These are phyloP conservation scores for Apiospora sp. DNA, from an alignment of 2,329 filamentous ascomycete species.

Conservation along the genomic window DNA sequence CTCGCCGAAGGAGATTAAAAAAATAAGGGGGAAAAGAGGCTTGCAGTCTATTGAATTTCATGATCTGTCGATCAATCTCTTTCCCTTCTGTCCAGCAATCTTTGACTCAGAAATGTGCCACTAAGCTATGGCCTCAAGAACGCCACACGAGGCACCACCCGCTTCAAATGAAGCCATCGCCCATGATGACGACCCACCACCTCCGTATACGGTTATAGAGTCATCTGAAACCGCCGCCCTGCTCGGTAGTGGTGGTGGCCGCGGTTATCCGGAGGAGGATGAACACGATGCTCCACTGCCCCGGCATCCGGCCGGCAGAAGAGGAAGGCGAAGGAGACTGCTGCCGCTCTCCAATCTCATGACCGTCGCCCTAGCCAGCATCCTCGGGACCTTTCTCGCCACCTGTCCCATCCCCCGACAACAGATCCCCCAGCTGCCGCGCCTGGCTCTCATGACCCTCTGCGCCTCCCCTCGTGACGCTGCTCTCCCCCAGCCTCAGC, in stretches of 20 bases:
- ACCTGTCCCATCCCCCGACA: constrained; percentile 12
- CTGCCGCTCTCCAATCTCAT: constrained; percentile 14
- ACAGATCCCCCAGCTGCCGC: neutral
- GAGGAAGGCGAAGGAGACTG: neutral
- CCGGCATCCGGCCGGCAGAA: neutral
- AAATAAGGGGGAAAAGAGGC: neutral
- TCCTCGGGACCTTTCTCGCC: constrained; percentile 13
- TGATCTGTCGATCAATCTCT: neutral
- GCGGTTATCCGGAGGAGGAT: neutral
- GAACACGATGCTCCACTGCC: neutral
- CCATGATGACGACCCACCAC: constrained; percentile 12
- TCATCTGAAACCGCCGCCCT: neutral
- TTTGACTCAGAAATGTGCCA: neutral
- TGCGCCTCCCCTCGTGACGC: constrained; percentile 17
- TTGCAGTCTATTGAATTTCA: neutral
- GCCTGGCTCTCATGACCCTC: constrained; percentile 17
- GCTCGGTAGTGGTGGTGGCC: neutral
- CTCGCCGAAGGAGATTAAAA: neutral
- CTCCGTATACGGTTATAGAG: constrained; percentile 7
- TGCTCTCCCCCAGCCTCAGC: neutral
- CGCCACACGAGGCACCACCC: neutral
- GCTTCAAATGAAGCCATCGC: neutral
- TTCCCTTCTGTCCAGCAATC: neutral
- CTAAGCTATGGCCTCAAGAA: constrained; percentile 1
- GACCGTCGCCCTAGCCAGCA: constrained; percentile 1